Percentiles rank a stretch among this genome's conserved stretches.
Conservation (phyloP, 345 rosid genomes). For the Pistacia atlantica region DNA sequence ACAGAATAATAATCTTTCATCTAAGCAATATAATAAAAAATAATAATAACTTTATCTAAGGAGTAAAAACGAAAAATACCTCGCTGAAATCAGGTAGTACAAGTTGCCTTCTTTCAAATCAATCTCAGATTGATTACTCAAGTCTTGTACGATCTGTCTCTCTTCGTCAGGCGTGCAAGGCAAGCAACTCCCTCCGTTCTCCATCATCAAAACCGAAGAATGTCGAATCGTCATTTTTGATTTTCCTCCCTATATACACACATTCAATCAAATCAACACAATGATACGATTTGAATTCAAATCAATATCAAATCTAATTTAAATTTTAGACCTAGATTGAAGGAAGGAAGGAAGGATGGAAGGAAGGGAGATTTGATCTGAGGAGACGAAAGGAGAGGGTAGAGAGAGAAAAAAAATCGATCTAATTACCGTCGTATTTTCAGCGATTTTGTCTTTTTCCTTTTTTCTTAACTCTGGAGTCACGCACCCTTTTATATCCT, state of each 20-base stretch:
- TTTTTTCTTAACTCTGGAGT: conserved; percentile 8
- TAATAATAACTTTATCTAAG: neutral
- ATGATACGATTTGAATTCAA: conserved; percentile 19
- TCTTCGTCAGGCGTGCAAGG: conserved; percentile 67
- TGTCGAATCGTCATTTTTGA: conserved; percentile 56
- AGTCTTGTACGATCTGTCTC: conserved; percentile 58
- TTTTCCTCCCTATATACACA: conserved; percentile 20
- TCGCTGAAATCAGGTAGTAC: conserved; percentile 70
- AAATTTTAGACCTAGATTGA: conserved; percentile 21
- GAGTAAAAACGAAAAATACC: conserved; percentile 39
- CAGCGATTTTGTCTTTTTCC: conserved; percentile 34
- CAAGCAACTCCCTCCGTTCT: conserved; percentile 55
- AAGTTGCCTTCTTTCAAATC: conserved; percentile 71
- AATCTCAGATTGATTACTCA: conserved; percentile 55
- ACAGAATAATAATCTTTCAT: neutral
- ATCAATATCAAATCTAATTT: neutral
- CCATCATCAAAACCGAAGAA: conserved; percentile 58
- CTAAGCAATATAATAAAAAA: neutral
- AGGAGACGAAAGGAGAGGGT: neutral
- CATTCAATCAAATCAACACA: conserved; percentile 18
- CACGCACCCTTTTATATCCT: conserved; percentile 39
- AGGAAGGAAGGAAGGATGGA: neutral
- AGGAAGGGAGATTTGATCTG: conserved; percentile 6
- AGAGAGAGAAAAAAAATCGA: conserved; percentile 15
- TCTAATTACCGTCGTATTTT: conserved; percentile 22